Evolutionary conservation across 768 basidiomycete species (phyloP), one percentile per base, ranked within the genome.

Genomic region (Neoboletus subvelutipes): DNA sequence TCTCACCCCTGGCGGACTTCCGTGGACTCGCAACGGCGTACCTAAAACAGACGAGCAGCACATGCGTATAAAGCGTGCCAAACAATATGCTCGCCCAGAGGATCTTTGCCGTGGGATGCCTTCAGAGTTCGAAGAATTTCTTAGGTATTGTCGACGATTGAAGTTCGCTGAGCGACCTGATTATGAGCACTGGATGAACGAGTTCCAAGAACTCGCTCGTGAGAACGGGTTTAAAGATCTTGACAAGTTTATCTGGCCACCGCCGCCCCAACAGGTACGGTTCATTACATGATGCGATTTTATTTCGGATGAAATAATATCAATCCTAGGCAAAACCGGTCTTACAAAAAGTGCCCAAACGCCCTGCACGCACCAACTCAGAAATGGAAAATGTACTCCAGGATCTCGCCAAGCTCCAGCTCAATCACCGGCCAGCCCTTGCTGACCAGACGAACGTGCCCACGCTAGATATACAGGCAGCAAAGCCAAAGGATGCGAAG

Each of bases 11-110:
- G 80, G 83, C 17, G 89, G 89, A 10, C 80, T 92, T 24, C 73
- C 82, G 18, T 92, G 89, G 89, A 91, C 88, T 40, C 80, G 89
- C 24, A 87, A 87, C 58, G 89, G 89, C n/a, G 81, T 91, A 15
- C 89, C 89, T 9, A 87, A 86, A 62, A 84, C 84, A 7, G 80
- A 84, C 22, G 77, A 75, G 18, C 83, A 83, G 11, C 88, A 90
- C 69, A 75, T 80, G 29, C 77, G 76, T 4, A 72, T 92, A 17
- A 90, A 85, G 52, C 78, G 77, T n/a, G 83, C 82, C 56, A 92
- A 92, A 67, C 76, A 76, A 42, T 70, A 67, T 36, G 83, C 86
- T 1, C 76, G 75, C 0, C 83, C 88, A 31, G 87, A 88, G 62
- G 80, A 83, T 39, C 75, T 92, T 26, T 91, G 88, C 57, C 79